phyloP scores from a whole-genome alignment of 805 yeast species.

The Cyberlindnera japonica region DNA sequence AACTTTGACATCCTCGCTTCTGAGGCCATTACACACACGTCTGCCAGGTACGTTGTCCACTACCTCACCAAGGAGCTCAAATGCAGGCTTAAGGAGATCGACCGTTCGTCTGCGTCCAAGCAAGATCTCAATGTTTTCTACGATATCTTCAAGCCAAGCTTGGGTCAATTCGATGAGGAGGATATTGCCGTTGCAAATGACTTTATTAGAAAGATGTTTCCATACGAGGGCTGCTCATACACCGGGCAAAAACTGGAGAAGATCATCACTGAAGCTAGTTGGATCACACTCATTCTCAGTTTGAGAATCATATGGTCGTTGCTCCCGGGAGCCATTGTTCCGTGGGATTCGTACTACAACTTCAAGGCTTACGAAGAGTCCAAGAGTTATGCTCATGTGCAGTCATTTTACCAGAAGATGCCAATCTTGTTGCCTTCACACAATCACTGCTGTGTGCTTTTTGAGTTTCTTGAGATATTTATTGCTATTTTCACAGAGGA shows the following conservation, averaged over 20 bases:
- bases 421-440: slow-evolving; percentile 34
- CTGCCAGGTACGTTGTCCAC: slow-evolving; percentile 34
- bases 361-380: slow-evolving; percentile 27
- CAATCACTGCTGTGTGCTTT: slow-evolving; percentile 33
- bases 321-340: slow-evolving; percentile 33
- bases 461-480: slow-evolving; percentile 36
- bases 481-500: slow-evolving; percentile 31
- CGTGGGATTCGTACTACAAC: slow-evolving; percentile 33
- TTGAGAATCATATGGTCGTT: slow-evolving; percentile 33
- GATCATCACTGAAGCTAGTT: slow-evolving; percentile 23
- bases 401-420: slow-evolving; percentile 32
- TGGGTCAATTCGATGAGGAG: slow-evolving; percentile 32
- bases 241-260: slow-evolving; percentile 29
- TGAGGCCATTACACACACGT: slow-evolving; percentile 29
- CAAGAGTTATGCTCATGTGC: slow-evolving; percentile 25
- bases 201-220: slow-evolving; percentile 31
- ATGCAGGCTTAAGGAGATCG: slow-evolving; percentile 20
- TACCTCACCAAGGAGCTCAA: slow-evolving; percentile 31
- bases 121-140: slow-evolving; percentile 19
- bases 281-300: slow-evolving; percentile 28
- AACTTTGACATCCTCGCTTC: slow-evolving; percentile 23
- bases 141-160: slow-evolving; percentile 34
- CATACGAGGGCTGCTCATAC: slow-evolving; percentile 35
- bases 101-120: slow-evolving; percentile 18
- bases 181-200: slow-evolving; percentile 29